A percentile compares a stretch with the other conserved stretches of the same genome.
Evolutionary conservation across 192 early-diverging fungal species (phyloP).

Genomic region (Obelidium mucronatum): DNA sequence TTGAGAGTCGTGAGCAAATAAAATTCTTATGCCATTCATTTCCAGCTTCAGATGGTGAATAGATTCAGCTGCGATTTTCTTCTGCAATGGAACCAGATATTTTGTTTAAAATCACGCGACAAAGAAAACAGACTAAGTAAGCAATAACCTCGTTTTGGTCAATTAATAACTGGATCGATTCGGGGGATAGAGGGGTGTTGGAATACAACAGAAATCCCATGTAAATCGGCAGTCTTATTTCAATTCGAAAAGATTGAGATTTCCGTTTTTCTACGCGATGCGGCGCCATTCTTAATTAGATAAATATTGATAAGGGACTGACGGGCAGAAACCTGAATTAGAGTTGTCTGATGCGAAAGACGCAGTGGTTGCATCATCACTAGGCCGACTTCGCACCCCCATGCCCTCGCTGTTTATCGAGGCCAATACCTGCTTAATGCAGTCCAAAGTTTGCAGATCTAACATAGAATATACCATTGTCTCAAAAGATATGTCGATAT

Average conservation of each 20-base stretch:
- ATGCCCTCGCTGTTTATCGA: no score
- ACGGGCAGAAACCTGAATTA: no score
- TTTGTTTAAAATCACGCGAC: not conserved
- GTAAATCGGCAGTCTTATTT: not conserved
- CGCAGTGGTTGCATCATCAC: no score
- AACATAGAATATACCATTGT: not conserved
- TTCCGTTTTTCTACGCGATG: not conserved
- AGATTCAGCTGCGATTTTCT: not conserved
- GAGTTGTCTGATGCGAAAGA: no score
- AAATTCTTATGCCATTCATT: not conserved
- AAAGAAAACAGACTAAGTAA: no score
- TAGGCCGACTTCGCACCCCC: no score
- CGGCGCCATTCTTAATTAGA: not conserved
- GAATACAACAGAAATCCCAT: slow-evolving; percentile 7
- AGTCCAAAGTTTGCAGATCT: not conserved
- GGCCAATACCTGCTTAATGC: no score
- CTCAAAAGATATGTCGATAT: not conserved
- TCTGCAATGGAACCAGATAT: not conserved
- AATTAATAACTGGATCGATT: not conserved
- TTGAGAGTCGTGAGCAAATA: not conserved
- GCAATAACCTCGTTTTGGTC: not conserved
- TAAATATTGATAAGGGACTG: no score
- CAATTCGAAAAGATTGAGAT: slow-evolving; percentile 6
- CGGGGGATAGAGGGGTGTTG: not conserved
- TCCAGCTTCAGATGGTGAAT: not conserved